Percentiles rank a stretch among this genome's conserved stretches.
Conservation (phyloP, 2,329 filamentous ascomycete genomes). For the Pseudogymnoascus sp. region DNA sequence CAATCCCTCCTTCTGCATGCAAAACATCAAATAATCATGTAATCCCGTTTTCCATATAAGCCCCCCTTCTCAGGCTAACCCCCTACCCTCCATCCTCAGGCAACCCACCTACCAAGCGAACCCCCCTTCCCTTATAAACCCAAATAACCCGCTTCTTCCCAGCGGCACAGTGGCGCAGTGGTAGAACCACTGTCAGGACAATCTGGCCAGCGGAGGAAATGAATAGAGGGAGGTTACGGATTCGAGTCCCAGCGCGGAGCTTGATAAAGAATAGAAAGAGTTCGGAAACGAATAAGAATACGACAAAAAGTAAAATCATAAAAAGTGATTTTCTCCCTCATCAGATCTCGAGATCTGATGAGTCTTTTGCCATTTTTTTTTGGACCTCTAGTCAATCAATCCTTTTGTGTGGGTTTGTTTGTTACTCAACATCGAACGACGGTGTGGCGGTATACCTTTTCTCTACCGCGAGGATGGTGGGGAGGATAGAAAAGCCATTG, state of each 20-base stretch:
- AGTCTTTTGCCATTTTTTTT: constrained; percentile 1
- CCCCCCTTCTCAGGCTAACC: background rate
- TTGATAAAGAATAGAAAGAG: background rate
- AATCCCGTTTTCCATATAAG: background rate
- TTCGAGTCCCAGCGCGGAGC: background rate
- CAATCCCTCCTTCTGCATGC: background rate
- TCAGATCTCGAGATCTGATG: background rate
- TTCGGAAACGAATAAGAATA: too few species aligned
- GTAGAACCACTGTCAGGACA: constrained; percentile 1
- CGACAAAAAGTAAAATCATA: background rate
- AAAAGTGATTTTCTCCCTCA: background rate
- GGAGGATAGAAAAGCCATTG: too few species aligned
- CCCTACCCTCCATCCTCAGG: background rate
- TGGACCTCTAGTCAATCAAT: background rate
- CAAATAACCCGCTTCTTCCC: background rate
- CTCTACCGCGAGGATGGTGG: too few species aligned
- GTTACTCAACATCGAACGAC: background rate
- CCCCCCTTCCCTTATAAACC: background rate
- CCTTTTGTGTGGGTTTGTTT: background rate
- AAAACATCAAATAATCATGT: background rate
- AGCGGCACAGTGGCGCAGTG: background rate
- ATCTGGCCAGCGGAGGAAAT: background rate
- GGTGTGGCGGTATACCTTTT: background rate
- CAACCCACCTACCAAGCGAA: background rate
- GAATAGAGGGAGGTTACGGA: background rate